Evolutionary conservation across 2,329 filamentous ascomycete genomes (phyloP), one percentile per base, ranked within the genome.

Genomic region (Lachnellula subtilissima): DNA sequence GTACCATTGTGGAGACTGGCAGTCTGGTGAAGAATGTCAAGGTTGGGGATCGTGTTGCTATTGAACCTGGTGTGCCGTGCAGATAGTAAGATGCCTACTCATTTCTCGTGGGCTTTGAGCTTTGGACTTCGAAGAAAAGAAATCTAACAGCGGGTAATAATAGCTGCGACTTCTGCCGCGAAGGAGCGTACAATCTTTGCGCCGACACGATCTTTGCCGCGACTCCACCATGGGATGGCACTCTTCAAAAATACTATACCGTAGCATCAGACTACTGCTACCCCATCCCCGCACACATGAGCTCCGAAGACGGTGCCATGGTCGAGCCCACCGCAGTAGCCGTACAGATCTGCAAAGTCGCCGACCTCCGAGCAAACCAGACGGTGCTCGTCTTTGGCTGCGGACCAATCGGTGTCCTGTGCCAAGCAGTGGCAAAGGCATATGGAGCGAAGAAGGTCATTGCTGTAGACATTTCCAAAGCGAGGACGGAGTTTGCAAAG

Each of bases 271-370:
- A 73, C 28, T 74, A 71, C 57, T 69, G 70, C 53, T 73, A 74
- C 57, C 73, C 73, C 0, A 67, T 72, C 12, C 70, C 70, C 9
- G 62, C 60, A 37, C 49, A 63, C 39, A 60, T 71, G 17, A 55
- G 61, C 11, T 68, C 65, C 40, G 67, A 70, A 56, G 63, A 68
- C 28, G 69, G 68, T 1, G 60, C 61, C 11, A 64, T 80, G 5
- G 70, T 79, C 9, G 78, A 80, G 66, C 77, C 78, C 6, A 65
- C 79, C 9, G 71, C 72, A 15, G 75, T 78, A 3, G 77, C 76
- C 2, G 70, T 80, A 1, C 75, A 78, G 28, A 70, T 72, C 0
- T 70, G 76, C 7, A 75, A 73, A 56, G 68, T 72, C 1, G 75
- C 74, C 0, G 66, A 73, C 0, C 68, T 77, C 6, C 63, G 67